These are phyloP conservation scores for Nemania diffusa DNA, from an alignment of 2,329 filamentous ascomycete genomes.

Conservation along the genomic window DNA sequence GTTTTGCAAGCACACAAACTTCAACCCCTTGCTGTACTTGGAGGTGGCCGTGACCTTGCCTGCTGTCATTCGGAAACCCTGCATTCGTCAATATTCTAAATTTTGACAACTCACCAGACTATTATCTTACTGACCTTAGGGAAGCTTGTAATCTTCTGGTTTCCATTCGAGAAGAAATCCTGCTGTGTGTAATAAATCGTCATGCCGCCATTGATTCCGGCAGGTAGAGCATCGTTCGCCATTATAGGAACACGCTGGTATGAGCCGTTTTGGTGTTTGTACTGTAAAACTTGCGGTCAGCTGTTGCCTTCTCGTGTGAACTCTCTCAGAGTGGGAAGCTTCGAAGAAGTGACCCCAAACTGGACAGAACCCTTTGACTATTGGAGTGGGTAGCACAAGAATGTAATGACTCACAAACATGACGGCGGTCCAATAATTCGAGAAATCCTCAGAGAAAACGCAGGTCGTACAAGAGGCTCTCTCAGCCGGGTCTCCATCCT, in stretches of 20 bases:
- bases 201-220: slow-evolving; percentile 47
- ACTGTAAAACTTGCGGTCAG: slow-evolving; percentile 20
- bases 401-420: slow-evolving; percentile 39
- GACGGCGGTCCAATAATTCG: slow-evolving; percentile 48
- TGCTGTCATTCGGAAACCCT: slow-evolving; percentile 58
- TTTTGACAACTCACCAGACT: neutral
- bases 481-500: slow-evolving; percentile 42
- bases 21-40: slow-evolving; percentile 51
- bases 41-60: slow-evolving; percentile 50
- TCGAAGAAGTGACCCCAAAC: neutral
- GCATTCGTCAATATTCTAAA: slow-evolving; percentile 11
- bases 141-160: slow-evolving; percentile 57
- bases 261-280: slow-evolving; percentile 47
- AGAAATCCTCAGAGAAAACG: slow-evolving; percentile 47
- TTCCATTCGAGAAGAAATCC: slow-evolving; percentile 46
- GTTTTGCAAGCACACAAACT: slow-evolving; percentile 55
- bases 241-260: slow-evolving; percentile 48
- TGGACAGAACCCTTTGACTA: neutral
- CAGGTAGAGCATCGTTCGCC: slow-evolving; percentile 45
- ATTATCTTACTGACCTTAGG: slow-evolving; percentile 48
- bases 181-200: slow-evolving; percentile 49
- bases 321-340: neutral
- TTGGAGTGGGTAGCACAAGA: neutral
- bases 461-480: slow-evolving; percentile 47
- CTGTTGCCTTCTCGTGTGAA: neutral